Evolutionary conservation across 169 alveolate species (phyloP).

Genomic region (Plasmodium falciparum): DNA sequence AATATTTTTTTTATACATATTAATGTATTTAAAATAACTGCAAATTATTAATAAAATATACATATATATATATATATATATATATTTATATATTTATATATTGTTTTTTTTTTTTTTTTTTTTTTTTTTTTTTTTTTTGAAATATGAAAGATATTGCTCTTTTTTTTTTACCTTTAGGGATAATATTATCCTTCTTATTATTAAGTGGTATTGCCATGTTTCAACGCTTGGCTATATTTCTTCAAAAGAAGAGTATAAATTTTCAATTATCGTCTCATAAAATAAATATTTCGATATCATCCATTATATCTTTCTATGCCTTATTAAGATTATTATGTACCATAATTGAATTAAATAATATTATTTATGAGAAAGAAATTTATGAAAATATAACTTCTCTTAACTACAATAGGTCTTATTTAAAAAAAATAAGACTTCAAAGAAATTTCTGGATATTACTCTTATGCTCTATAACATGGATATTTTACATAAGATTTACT

Average conservation of each 20-base stretch:
- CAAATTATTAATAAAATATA: background rate
- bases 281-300: constrained; percentile 38
- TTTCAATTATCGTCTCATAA: constrained; percentile 28
- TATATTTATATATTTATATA: background rate
- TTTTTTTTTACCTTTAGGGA: constrained; percentile 54
- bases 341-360: constrained; percentile 18
- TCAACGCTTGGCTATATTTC: constrained; percentile 48
- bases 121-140: background rate
- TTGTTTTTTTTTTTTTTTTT: background rate
- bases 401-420: constrained; percentile 19
- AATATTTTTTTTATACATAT: constrained; percentile 3
- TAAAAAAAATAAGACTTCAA: constrained; percentile 65
- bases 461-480: constrained; percentile 60
- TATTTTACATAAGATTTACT: constrained; percentile 61
- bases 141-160: constrained; percentile 68
- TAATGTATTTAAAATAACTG: background rate
- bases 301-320: constrained; percentile 53
- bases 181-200: constrained; percentile 37
- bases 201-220: constrained; percentile 66
- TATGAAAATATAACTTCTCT: constrained; percentile 3
- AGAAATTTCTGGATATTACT: constrained; percentile 67
- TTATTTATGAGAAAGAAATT: background rate
- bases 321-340: constrained; percentile 36
- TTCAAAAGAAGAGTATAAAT: constrained; percentile 58
- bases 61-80: too few relatives aligned